phyloP scores from a whole-genome alignment of 1,284 basidiomycete genomes.

The Leccinum huronense region DNA sequence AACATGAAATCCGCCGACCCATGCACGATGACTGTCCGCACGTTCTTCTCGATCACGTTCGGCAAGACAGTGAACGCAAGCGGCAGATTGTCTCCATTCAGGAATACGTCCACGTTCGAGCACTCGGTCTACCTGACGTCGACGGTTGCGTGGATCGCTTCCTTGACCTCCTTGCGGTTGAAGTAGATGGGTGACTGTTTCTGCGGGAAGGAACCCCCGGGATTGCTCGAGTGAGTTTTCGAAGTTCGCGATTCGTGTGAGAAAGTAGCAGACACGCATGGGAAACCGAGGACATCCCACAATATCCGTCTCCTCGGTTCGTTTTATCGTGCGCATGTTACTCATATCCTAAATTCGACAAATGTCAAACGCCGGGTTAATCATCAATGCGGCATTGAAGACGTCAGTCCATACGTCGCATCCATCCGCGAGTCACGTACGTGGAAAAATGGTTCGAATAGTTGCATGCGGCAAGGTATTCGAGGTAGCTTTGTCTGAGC shows the following conservation, averaged over 20 bases:
- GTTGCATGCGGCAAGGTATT: constrained; percentile 56
- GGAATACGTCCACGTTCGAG: constrained; percentile 59
- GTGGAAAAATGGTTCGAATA: constrained; percentile 64
- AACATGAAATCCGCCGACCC: constrained; percentile 70
- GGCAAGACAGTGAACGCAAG: constrained; percentile 65
- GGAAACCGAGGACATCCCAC: constrained; percentile 1
- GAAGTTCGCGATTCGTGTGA: not conserved
- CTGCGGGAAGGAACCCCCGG: not conserved
- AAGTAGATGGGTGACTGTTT: not conserved
- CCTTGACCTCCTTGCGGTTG: constrained; percentile 43
- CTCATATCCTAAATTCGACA: constrained; percentile 71
- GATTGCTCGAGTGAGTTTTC: not conserved
- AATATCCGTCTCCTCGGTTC: not conserved
- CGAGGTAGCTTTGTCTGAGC: constrained; percentile 62
- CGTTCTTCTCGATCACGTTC: constrained; percentile 72
- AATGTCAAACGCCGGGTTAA: constrained; percentile 76
- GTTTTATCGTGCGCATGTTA: not conserved
- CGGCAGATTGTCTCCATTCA: constrained; percentile 53
- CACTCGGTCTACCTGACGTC: constrained; percentile 65
- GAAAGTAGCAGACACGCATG: not conserved
- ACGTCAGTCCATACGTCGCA: constrained; percentile 70
- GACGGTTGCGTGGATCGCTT: constrained; percentile 68
- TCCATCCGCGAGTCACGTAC: constrained; percentile 51
- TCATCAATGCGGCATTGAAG: constrained; percentile 53
- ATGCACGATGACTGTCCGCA: constrained; percentile 67